Evolutionary conservation across 768 basidiomycete species (phyloP).

Genomic region (Mycena indigotica): DNA sequence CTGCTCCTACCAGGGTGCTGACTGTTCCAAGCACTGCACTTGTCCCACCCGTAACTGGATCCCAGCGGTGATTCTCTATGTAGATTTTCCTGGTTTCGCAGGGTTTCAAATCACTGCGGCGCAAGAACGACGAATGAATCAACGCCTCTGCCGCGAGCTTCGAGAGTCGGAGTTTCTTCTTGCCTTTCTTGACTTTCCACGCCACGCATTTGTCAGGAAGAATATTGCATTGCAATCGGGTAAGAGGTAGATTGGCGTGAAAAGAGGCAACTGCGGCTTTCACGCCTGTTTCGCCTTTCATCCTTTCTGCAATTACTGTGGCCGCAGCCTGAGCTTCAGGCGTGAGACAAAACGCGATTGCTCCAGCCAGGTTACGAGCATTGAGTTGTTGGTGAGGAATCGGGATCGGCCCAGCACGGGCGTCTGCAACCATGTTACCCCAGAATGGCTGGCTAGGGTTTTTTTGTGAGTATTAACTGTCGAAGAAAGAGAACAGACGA

Average conservation of each 20-base stretch:
- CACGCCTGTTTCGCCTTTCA: constrained; percentile 35
- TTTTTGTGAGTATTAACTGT: too few relatives aligned
- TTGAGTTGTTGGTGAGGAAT: constrained; percentile 26
- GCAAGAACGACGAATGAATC: neutral
- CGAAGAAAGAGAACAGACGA: too few relatives aligned
- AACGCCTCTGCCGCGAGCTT: constrained; percentile 16
- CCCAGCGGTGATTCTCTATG: constrained; percentile 19
- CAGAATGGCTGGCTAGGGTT: constrained; percentile 37
- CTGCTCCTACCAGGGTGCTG: constrained; percentile 6
- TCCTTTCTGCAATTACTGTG: constrained; percentile 37
- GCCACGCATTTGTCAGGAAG: constrained; percentile 12
- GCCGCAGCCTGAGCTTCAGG: constrained; percentile 38
- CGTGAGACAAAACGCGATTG: constrained; percentile 37
- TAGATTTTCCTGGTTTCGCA: constrained; percentile 6
- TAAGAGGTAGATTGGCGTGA: constrained; percentile 12
- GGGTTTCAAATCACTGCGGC: constrained; percentile 9
- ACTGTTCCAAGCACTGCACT: constrained; percentile 6
- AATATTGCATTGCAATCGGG: constrained; percentile 9
- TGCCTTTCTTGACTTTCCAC: constrained; percentile 17
- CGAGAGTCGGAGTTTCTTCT: constrained; percentile 14
- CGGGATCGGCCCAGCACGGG: constrained; percentile 46
- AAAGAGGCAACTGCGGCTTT: constrained; percentile 12
- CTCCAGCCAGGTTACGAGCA: constrained; percentile 19
- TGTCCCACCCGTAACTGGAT: constrained; percentile 11
- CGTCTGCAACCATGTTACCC: constrained; percentile 43